Conservation (phyloP, 148 eudicot species). For the Nyssa sinensis region DNA sequence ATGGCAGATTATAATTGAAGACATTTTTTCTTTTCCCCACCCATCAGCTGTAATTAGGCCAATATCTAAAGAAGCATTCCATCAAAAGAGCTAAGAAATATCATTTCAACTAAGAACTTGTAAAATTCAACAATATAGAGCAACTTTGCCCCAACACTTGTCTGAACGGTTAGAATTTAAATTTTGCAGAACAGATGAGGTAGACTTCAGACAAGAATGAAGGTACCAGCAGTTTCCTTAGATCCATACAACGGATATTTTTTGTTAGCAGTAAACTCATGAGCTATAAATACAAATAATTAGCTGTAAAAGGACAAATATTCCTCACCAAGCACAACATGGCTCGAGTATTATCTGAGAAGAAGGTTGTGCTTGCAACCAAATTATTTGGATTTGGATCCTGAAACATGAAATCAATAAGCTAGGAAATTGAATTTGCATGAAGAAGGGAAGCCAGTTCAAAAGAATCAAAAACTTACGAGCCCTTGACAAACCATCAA, state of each 20-base stretch:
- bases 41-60: not conserved
- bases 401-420: conserved; percentile 38
- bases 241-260: too few species aligned
- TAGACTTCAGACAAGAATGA: not conserved
- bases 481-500: conserved; percentile 81
- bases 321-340: conserved; percentile 85
- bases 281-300: too few species aligned
- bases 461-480: conserved; percentile 48
- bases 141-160: not conserved
- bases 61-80: too few species aligned
- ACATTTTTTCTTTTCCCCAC: not conserved
- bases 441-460: conserved; percentile 1
- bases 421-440: not conserved
- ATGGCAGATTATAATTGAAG: not conserved
- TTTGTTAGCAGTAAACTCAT: too few species aligned
- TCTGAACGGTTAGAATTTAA: not conserved
- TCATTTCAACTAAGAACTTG: not conserved
- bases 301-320: conserved; percentile 3
- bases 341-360: conserved; percentile 85
- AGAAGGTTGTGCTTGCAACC: conserved; percentile 87
- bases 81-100: not conserved
- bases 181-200: too few species aligned
- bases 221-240: too few species aligned
- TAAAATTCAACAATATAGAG: not conserved
- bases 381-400: conserved; percentile 95